Base-by-base conservation (phyloP, 1,139 yeast species). In the Debaryomyces nepalensis region DNA sequence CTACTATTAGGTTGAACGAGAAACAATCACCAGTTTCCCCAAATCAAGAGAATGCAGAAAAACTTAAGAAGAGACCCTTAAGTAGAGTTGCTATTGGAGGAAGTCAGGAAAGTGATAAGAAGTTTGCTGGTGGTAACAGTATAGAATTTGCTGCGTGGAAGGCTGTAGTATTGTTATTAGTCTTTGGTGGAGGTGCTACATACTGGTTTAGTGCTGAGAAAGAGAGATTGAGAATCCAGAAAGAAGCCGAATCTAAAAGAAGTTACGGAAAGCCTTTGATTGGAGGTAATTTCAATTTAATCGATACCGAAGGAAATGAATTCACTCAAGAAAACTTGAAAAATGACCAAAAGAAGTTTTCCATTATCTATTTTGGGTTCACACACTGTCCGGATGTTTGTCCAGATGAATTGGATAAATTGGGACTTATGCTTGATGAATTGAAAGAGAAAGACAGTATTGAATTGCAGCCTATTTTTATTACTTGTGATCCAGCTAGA, bases 341-440 rank as follows among this genome's bases (percentile, higher is more conserved):
- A 49, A 95, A 93, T 35, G 63, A 68, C 43, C 48, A 64, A 2
- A 68, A 67, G 50, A 82, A 80, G 61, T 93, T 88, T 63, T 79
- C 90, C 9, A 72, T 93, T 41, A 63, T 93, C 12, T 93, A 93
- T 65, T 93, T 93, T 66, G 99, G 99, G 0, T 93, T 93, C 70
- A 87, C 96, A 4, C 91, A 90, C 66, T 93, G 99, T 67, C 99
- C 99, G 5, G 99, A 93, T 64, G 90, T 93, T 40, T 93, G 99
- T 64, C 99, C 99, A 7, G 98, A 93, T 61, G 99, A 93, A 64
- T 77, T 93, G 50, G 99, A 93, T 61, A 89, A 91, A 59, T 75
- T 93, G 62, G 88, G 96, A 2, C 76, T 80, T 24, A 87, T 95
- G 79, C 67, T 93, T 51, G 79, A 82, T 40, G 79, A 73, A 18